Percentiles rank a stretch among this genome's conserved stretches.
These are phyloP conservation scores for Casuarina equisetifolia DNA, from an alignment of 306 rosid species.

Conservation along the genomic window DNA sequence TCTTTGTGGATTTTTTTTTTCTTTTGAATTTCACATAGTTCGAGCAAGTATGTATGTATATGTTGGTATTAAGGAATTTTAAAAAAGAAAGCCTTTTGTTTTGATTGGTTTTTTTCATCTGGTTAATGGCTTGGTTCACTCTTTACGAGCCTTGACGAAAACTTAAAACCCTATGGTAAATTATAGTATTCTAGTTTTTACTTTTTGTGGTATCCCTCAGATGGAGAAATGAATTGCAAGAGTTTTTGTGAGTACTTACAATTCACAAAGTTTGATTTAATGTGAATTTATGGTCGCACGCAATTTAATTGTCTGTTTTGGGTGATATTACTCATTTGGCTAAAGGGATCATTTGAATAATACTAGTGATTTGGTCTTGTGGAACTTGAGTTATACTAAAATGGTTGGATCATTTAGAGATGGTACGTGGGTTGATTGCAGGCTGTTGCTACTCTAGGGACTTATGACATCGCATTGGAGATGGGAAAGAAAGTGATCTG, in stretches of 20 bases:
- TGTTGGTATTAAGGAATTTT: neutral
- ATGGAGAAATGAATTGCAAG: slow-evolving; percentile 9
- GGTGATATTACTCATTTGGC: slow-evolving; percentile 6
- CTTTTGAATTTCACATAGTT: neutral
- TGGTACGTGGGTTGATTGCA: slow-evolving; percentile 35
- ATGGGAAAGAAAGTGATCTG: slow-evolving; percentile 90
- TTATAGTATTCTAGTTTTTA: neutral
- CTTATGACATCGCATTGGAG: slow-evolving; percentile 91
- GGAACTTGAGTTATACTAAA: slow-evolving; percentile 13
- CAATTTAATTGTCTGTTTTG: neutral
- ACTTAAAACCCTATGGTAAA: neutral
- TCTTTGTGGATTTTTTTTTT: neutral
- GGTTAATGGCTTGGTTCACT: slow-evolving; percentile 5
- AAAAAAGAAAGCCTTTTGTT: neutral
- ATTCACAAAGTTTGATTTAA: neutral
- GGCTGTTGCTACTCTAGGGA: slow-evolving; percentile 91
- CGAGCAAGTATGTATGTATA: neutral
- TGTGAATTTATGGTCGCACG: neutral
- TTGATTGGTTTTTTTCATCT: neutral
- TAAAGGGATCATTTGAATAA: neutral
- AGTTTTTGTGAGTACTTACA: neutral
- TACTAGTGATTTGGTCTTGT: slow-evolving; percentile 8
- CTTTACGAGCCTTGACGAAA: neutral
- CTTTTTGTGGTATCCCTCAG: slow-evolving; percentile 7
- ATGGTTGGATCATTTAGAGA: neutral